These are phyloP conservation scores for Bacidia gigantensis DNA, from an alignment of 495 filamentous ascomycete genomes.

Conservation along the genomic window DNA sequence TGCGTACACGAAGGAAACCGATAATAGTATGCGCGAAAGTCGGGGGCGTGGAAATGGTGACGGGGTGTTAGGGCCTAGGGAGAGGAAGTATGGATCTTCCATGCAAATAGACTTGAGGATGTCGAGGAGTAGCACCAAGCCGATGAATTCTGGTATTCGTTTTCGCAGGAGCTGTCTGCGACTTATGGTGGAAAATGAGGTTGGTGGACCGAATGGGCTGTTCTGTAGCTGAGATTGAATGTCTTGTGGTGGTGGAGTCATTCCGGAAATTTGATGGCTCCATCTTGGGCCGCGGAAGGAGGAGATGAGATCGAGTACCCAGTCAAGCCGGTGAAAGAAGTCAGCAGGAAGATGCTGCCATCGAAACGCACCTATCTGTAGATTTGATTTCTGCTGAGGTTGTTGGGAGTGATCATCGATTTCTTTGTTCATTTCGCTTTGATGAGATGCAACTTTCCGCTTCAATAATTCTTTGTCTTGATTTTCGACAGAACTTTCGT, in stretches of 20 bases:
- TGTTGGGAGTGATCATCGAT: neutral
- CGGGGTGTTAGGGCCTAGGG: constrained; percentile 28
- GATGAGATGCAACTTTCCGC: no score
- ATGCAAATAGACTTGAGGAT: constrained; percentile 49
- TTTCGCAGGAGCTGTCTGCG: constrained; percentile 30
- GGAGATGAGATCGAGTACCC: constrained; percentile 53
- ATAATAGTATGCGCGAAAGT: constrained; percentile 30
- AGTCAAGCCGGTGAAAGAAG: constrained; percentile 51
- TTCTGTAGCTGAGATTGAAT: constrained; percentile 30
- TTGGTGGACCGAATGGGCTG: constrained; percentile 6
- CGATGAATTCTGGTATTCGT: constrained; percentile 33
- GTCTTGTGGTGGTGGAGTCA: constrained; percentile 43
- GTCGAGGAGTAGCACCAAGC: constrained; percentile 52
- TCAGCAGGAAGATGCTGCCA: constrained; percentile 63
- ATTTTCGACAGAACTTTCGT: no score
- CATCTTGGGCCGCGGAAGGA: constrained; percentile 66
- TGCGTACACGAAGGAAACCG: constrained; percentile 34
- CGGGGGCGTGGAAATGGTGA: constrained; percentile 30
- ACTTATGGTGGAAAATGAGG: constrained; percentile 25
- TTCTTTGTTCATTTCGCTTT: neutral
- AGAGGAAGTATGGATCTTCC: constrained; percentile 62
- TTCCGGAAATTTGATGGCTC: constrained; percentile 51
- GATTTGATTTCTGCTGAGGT: neutral
- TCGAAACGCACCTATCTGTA: constrained; percentile 18
- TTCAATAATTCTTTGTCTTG: no score